Evolutionary conservation across 2,329 filamentous ascomycete species (phyloP).

Genomic region (Colletotrichum shisoi): DNA sequence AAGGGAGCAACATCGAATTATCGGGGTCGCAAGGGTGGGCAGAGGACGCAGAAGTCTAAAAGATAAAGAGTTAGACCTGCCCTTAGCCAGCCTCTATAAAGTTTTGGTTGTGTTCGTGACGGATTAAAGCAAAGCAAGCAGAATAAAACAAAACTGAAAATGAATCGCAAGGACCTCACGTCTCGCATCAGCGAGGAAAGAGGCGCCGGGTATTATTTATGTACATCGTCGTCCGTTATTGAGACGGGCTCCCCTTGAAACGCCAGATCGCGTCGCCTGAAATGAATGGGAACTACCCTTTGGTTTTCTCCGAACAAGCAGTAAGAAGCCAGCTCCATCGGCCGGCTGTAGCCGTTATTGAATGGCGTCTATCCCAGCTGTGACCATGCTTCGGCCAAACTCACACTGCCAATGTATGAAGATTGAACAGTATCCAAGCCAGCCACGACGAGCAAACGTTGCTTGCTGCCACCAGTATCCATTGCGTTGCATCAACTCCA

Average conservation of each 20-base stretch:
- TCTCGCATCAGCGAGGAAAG: conserved; percentile 37
- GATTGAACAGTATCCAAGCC: not conserved
- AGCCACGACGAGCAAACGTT: not conserved
- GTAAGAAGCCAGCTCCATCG: not conserved
- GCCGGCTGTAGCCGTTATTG: not conserved
- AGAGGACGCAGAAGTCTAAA: not conserved
- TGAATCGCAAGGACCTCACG: conserved; percentile 37
- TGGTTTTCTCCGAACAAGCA: conserved; percentile 20
- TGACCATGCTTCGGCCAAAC: conserved; percentile 2
- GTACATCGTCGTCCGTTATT: conserved; percentile 17
- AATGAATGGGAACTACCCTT: conserved; percentile 9
- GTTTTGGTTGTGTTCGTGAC: not conserved
- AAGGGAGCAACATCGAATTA: not conserved
- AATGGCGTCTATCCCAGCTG: conserved; percentile 8
- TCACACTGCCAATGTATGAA: conserved; percentile 8
- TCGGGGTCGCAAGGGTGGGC: no score
- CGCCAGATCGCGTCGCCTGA: conserved; percentile 12
- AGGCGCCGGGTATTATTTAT: conserved; percentile 39
- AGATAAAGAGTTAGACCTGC: not conserved
- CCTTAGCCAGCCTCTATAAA: not conserved
- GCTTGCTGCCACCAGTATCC: not conserved
- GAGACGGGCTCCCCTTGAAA: conserved; percentile 11
- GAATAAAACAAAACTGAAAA: conserved; percentile 19
- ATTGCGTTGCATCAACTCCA: not conserved
- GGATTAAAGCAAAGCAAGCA: not conserved